Evolutionary conservation across 2,329 filamentous ascomycete species (phyloP), one percentile per base, ranked within the genome.

Genomic region (Fusarium succisae): DNA sequence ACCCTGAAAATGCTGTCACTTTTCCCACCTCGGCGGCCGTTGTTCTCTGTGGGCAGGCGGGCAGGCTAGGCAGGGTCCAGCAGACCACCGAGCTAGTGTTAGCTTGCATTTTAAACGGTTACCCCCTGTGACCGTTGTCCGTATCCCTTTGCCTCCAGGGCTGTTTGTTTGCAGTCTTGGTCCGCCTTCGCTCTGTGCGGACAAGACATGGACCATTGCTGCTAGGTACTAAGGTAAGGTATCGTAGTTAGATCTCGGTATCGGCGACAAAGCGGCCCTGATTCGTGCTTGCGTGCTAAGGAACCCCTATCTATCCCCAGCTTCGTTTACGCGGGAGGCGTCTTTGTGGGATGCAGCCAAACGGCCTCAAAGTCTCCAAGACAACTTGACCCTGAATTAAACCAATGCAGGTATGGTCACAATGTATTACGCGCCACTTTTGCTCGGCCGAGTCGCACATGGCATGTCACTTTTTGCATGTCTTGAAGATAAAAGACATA

Each of bases 1-100:
- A 70, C 67, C 67, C 67, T 70, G 67, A 70, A 70, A 70, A 72
- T 71, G 69, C 63, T 72, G 68, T 74, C 71, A 74, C 61, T 47
- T 41, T 58, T 54, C 54, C 35, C 66, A 48, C 50, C 57, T 57
- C 56, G 35, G 44, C 57, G 59, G 58, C 67, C 56, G 58, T 60
- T 45, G 57, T 62, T 69, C 57, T 66, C 51, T 12, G 43, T 22
- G 18, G 53, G 60, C 41, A 63, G 48, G 63, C 14, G 10, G 28
- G 28, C 28, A 28, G 28, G 28, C 28, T 10, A 28, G 59, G 63
- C 51, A 66, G 62, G 64, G 54, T 63, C 54, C 26, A 69, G 48
- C 32, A 26, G 45, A 54, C 38, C 37, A 57, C 45, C 26, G 30
- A 43, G 41, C 41, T 45, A 57, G 41, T 41, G 28, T 50, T 69